Base-by-base conservation (phyloP, 345 rosid genomes). In the Boechera retrofracta region DNA sequence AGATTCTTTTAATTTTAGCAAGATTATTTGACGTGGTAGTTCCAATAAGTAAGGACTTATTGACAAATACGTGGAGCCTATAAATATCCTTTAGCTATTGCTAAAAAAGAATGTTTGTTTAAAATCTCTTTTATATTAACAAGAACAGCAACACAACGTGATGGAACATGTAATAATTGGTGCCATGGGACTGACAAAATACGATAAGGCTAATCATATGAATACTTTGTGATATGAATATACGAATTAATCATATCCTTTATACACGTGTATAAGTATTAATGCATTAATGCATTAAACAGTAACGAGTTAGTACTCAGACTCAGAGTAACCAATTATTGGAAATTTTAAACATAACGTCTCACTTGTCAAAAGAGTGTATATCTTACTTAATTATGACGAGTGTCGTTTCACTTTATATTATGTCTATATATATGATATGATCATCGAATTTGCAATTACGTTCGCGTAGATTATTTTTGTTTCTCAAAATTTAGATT, bases 111-210 rank as follows among this genome's bases (percentile, higher is more conserved):
- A 73, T 63, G 62, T 73, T 29, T 72, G n/a, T 39, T 26, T n/a
- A n/a, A 39, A 39, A 16, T 28, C 5, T 49, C 10, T 49, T 2
- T 13, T 49, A 61, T 62, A 32, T 16, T 29, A 41, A 18, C 64
- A 29, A 33, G 42, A 74, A 44, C 29, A 35, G 38, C 56, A 65
- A 38, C 72, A 47, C 26, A 65, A 74, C 41, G 72, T 57, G 78
- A 35, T 66, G 28, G 42, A 66, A 57, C 59, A 58, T 66, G 59
- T 35, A 57, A 75, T 67, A 15, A 66, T 66, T 75, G 73, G 73
- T 57, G 78, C 21, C 51, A 74, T 45, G 44, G 45, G 28, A 38
- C 7, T 51, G 45, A 51, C 42, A 53, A 39, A 13, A 52, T 53
- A 29, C 54, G 16, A 55, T 64, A 64, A 33, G 47, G 71, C 64